These are phyloP conservation scores for Vigna radiata DNA, from an alignment of 306 rosid genomes.

Conservation along the genomic window DNA sequence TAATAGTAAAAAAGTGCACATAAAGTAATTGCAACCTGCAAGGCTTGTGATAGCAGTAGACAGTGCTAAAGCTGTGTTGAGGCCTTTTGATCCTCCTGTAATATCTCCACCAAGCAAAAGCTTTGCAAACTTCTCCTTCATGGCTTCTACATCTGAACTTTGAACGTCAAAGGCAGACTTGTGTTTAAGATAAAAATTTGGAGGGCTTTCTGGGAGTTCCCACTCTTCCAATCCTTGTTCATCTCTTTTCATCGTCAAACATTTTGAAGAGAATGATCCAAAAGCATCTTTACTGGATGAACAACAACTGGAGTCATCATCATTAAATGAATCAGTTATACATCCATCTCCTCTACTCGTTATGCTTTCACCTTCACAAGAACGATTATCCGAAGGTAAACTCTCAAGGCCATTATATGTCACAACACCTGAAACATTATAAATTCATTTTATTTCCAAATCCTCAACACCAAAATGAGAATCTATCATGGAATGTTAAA, in stretches of 20 bases:
- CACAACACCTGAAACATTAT: constrained; percentile 72
- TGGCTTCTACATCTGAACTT: constrained; percentile 67
- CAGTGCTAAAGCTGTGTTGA: constrained; percentile 70
- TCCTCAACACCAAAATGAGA: constrained; percentile 15
- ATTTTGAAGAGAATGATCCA: constrained; percentile 81
- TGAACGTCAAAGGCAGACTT: constrained; percentile 57
- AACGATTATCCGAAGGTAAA: constrained; percentile 64
- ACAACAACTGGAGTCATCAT: constrained; percentile 70
- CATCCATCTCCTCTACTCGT: constrained; percentile 80
- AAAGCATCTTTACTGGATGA: constrained; percentile 80
- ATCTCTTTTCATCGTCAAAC: constrained; percentile 62
- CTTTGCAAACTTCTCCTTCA: constrained; percentile 84
- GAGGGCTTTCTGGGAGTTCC: constrained; percentile 65
- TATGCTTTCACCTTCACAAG: constrained; percentile 69
- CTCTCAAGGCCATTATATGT: constrained; percentile 76
- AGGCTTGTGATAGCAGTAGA: constrained; percentile 80
- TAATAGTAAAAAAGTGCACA: background rate
- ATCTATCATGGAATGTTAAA: constrained; percentile 19
- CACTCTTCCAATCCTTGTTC: constrained; percentile 68
- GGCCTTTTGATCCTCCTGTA: constrained; percentile 82
- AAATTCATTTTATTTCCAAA: constrained; percentile 32
- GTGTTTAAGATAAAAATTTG: constrained; percentile 61
- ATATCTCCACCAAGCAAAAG: constrained; percentile 83
- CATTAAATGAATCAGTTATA: constrained; percentile 73
- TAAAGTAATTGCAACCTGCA: constrained; percentile 56